Evolutionary conservation across 495 filamentous ascomycete genomes (phyloP).

Genomic region (Hypomontagnella submonticulosa): DNA sequence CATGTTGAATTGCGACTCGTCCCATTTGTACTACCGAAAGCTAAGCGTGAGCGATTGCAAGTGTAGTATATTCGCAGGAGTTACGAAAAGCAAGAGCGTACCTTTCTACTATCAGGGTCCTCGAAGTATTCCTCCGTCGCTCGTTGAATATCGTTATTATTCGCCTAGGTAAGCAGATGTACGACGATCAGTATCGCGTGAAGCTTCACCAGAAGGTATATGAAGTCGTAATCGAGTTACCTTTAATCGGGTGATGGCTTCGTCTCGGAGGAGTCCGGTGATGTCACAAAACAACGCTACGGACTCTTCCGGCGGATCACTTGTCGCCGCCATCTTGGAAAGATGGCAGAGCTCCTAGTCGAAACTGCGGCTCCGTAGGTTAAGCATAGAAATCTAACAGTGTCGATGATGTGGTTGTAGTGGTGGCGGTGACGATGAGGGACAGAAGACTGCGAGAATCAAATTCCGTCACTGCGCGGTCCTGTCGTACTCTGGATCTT

Average conservation of each 20-base stretch:
- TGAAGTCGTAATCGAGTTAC: conserved; percentile 36
- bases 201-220: conserved; percentile 1
- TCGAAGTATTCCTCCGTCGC: conserved; percentile 61
- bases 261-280: conserved; percentile 44
- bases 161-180: conserved; percentile 44
- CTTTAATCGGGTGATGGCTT: conserved; percentile 54
- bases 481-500: no score
- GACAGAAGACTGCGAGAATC: neutral
- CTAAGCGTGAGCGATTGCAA: conserved; percentile 28
- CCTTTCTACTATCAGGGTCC: conserved; percentile 49
- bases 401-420: neutral
- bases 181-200: conserved; percentile 6
- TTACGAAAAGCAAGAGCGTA: conserved; percentile 30
- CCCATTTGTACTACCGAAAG: conserved; percentile 56
- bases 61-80: neutral
- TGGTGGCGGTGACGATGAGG: neutral
- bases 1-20: conserved; percentile 57
- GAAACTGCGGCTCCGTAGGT: neutral
- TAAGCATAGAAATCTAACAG: neutral
- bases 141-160: conserved; percentile 55
- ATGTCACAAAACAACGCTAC: conserved; percentile 47
- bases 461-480: neutral
- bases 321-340: conserved; percentile 46
- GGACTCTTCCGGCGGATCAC: conserved; percentile 46
- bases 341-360: neutral